Base-by-base conservation (phyloP, 2,329 filamentous ascomycete species). In the Sarocladium brachiariae region DNA sequence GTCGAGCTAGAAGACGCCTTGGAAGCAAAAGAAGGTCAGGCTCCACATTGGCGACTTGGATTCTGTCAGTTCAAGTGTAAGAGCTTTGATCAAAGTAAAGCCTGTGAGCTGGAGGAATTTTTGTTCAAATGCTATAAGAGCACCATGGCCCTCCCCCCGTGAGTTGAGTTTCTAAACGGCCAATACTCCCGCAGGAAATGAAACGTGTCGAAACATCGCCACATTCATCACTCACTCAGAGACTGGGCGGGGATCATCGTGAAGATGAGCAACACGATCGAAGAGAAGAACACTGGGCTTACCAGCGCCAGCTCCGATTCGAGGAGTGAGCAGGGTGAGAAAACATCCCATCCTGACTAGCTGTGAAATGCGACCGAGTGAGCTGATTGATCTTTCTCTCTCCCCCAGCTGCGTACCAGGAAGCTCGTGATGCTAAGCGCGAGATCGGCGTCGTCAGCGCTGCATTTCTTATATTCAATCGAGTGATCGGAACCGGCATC, bases 401-500 rank as follows among this genome's bases (percentile, higher is more conserved):
- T n/a, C 34, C 13, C 27, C 7, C 27, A 45, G 43, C 43, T 33
- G 62, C 70, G 30, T 46, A 63, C 43, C 74, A 52, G 33, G 35
- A 50, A n/a, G 51, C 69, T 4, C 68, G 70, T 35, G 72, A 77
- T 6, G 67, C 68, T 52, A 77, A 77, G 57, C 70, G 77, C 34
- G 73, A 80, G 58, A 79, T 83, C 52, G 78, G 78, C 43, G 59
- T 80, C 45, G 63, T 71, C 43, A 77, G 74, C 4, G 79, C 80
- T 18, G 66, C 73, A 18, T 78, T 81, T 63, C 69, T 83, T 52
- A 81, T 84, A 61, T 77, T 83, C 63, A 83, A 83, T 67, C 77
- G 80, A 52, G 79, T 84, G 67, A 78, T 86, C 51, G 81, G 82
- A 37, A 84, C 80, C 10, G 81, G 82, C 54, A 84, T 86, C 64